Evolutionary conservation across 768 basidiomycete genomes (phyloP), one percentile per base, ranked within the genome.

Genomic region (Mycena chlorophos): DNA sequence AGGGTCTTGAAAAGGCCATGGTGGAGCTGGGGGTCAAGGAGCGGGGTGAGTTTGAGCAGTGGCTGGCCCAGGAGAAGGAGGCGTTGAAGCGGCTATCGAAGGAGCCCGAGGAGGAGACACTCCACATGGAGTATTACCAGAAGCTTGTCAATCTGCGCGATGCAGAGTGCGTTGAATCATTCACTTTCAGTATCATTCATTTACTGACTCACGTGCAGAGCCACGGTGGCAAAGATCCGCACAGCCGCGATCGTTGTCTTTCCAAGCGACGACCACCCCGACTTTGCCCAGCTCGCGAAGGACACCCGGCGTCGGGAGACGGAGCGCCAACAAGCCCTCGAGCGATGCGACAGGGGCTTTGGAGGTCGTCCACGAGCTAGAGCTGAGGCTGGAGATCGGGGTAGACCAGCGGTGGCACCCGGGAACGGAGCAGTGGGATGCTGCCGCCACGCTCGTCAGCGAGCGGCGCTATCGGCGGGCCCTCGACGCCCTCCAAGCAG

Each of bases 111-210:
- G n/a, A 42, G 26, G 54, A 50, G 40, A 55, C 54, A 3, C 29
- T 50, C 12, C 38, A 43, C 29, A 56, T 51, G 49, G 55, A 56
- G 12, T 56, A 56, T 19, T 17, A 16, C 20, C 54, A 55, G 30
- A 55, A 50, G 17, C 27, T 55, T 20, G 48, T 55, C 3, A 55
- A 49, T 16, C 48, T 55, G 1, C 3, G 17, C 20, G 48, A 30
- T 1, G 29, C 20, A 4, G 54, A 45, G 48, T 50, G 37, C 2
- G 40, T 56, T 1, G 23, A n/a, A n/a, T 8, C 23, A 16, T 28
- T 48, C 23, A 26, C 25, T 4, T 19, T n/a, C n/a, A n/a, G n/a
- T n/a, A n/a, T n/a, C n/a, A n/a, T n/a, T n/a, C n/a, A n/a, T n/a
- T n/a, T n/a, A n/a, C n/a, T n/a, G n/a, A n/a, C n/a, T n/a, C n/a